These are phyloP conservation scores for Phylloporus scabripes DNA, from an alignment of 768 basidiomycete genomes.

Conservation along the genomic window DNA sequence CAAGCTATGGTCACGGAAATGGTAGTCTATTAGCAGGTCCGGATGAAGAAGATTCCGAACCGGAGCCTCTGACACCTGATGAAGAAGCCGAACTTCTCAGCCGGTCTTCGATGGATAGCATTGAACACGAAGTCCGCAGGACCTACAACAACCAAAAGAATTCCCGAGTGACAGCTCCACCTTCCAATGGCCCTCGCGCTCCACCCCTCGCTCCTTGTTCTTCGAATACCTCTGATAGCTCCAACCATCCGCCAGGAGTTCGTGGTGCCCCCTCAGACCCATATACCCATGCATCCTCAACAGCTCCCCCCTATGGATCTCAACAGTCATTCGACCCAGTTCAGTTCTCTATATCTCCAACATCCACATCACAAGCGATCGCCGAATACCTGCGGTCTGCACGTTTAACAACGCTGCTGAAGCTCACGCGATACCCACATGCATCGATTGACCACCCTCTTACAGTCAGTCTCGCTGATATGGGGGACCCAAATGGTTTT, in stretches of 20 bases:
- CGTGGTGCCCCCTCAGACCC: conserved; percentile 41
- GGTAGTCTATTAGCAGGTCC: conserved; percentile 40
- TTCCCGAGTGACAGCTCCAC: conserved; percentile 29
- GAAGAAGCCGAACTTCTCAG: conserved; percentile 64
- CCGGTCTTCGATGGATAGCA: conserved; percentile 84
- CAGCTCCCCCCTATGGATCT: conserved; percentile 17
- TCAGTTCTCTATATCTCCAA: conserved; percentile 41
- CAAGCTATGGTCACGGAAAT: conserved; percentile 44
- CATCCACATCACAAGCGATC: conserved; percentile 61
- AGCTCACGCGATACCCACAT: conserved; percentile 74
- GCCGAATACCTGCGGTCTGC: conserved; percentile 86
- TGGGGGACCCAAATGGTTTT: conserved; percentile 78
- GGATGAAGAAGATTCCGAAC: conserved; percentile 48
- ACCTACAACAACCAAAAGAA: conserved; percentile 58
- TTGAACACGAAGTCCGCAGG: conserved; percentile 73
- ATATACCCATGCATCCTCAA: conserved; percentile 48
- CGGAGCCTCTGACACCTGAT: conserved; percentile 45
- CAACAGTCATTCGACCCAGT: conserved; percentile 23
- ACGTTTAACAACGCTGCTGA: conserved; percentile 75
- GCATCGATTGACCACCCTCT: conserved; percentile 69
- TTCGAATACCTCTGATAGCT: conserved; percentile 53
- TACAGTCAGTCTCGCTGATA: conserved; percentile 87
- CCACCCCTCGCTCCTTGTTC: conserved; percentile 25
- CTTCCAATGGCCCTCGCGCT: conserved; percentile 41
- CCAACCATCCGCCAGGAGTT: conserved; percentile 35